Percentiles rank a stretch among this genome's conserved stretches.
Conservation (phyloP, 2,329 filamentous ascomycete species). For the Colletotrichum eleusines region DNA sequence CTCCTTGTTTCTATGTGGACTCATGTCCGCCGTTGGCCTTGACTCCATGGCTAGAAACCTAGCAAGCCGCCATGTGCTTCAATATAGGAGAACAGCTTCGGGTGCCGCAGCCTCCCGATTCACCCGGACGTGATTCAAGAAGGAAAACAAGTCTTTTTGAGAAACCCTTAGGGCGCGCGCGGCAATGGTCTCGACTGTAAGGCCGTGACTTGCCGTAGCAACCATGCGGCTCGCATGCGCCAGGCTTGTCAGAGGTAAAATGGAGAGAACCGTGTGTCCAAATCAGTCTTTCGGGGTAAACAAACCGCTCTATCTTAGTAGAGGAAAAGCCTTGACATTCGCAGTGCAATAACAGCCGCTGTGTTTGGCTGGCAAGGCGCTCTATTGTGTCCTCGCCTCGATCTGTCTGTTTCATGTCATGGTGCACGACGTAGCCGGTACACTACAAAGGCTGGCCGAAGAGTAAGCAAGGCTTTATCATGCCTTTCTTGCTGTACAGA, state of each 20-base stretch:
- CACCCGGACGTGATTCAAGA: background rate
- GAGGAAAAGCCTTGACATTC: no score
- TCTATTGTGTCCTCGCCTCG: background rate
- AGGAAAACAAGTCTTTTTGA: background rate
- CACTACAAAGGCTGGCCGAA: background rate
- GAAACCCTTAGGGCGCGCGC: background rate
- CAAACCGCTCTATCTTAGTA: background rate
- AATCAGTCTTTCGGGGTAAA: background rate
- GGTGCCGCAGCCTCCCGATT: constrained; percentile 20
- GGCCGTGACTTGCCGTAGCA: background rate
- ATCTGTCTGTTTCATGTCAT: background rate
- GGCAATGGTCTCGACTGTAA: background rate
- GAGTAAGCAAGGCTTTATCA: background rate
- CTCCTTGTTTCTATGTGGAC: constrained; percentile 16
- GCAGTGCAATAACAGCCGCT: background rate
- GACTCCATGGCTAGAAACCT: background rate
- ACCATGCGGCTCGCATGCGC: background rate
- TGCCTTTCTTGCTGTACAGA: background rate
- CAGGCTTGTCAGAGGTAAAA: background rate
- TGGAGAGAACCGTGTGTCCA: background rate
- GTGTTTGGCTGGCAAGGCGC: background rate
- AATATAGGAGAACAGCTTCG: background rate
- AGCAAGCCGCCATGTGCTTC: background rate
- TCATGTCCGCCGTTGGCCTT: constrained; percentile 2
- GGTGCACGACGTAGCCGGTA: background rate